phyloP scores from a whole-genome alignment of 768 basidiomycete species.

The Chalciporus chontae region DNA sequence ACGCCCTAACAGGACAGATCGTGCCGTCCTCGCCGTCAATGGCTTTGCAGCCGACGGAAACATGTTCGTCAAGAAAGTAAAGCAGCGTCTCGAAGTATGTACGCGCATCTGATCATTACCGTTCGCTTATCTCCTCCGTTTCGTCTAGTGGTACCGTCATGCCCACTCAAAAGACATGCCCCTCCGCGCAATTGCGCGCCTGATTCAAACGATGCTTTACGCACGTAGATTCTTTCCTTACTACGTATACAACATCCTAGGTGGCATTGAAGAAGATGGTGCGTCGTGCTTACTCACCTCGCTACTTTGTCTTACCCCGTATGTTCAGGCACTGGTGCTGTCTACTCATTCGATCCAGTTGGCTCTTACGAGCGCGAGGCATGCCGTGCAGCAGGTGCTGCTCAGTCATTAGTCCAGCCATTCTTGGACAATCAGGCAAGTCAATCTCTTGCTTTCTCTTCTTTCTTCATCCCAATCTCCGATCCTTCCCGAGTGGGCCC shows the following conservation, averaged over 20 bases:
- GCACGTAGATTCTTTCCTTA: constrained; percentile 96
- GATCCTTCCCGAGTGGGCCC: constrained; percentile 48
- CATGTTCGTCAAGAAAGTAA: constrained; percentile 95
- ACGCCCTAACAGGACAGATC: constrained; percentile 66
- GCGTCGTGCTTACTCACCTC: constrained; percentile 27
- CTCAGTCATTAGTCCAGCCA: constrained; percentile 91
- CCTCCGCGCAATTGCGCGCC: constrained; percentile 92
- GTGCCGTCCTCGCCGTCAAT: constrained; percentile 90
- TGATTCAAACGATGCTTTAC: constrained; percentile 99
- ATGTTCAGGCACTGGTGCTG: constrained; percentile 80
- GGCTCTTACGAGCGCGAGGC: constrained; percentile 97
- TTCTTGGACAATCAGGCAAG: constrained; percentile 98
- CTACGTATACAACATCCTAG: constrained; percentile 96
- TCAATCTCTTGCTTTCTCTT: constrained; percentile 6
- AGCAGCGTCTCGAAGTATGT: constrained; percentile 90
- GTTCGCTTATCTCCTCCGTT: background rate
- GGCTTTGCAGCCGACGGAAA: constrained; percentile 98
- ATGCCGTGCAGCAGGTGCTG: constrained; percentile 94
- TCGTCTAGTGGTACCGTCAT: constrained; percentile 88
- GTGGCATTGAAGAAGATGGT: constrained; percentile 97
- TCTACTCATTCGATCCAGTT: constrained; percentile 99
- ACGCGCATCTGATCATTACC: background rate
- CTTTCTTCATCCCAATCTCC: constrained; percentile 30
- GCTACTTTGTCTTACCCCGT: constrained; percentile 8
- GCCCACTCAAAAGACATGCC: constrained; percentile 97